Evolutionary conservation across 441 rosid species (phyloP), one percentile per base, ranked within the genome.

Genomic region (Mallotus repandus): DNA sequence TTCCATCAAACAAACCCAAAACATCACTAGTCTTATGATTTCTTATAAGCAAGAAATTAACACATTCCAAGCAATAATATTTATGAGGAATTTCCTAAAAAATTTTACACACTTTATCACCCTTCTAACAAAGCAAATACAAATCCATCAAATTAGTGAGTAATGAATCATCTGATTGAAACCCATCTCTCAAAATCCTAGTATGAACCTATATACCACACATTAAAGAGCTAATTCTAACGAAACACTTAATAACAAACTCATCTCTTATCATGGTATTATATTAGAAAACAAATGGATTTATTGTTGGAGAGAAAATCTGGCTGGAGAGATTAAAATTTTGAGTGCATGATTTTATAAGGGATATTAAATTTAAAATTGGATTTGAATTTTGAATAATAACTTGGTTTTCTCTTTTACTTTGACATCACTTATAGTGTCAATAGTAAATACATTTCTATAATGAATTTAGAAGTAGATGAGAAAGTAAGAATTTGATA

Each of bases 181-280:
- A 82, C 80, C 96, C 98, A 69, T 86, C 90, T 38, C 76, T 74
- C 59, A 84, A 65, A 77, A 89, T 74, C 88, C 86, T 87, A 0
- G 84, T 84, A 45, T 94, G 98, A 73, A 90, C 76, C 85, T 91
- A 94, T 9, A 64, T 68, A 29, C 91, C 92, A 19, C 91, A 79
- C n/a, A 52, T 10, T 56, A 86, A 78, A 35, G 78, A 89, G 60
- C 68, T 25, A 71, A 78, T 52, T 65, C 70, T 86, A 13, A 80
- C 54, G 63, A 92, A 88, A 70, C 89, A 90, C 80, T 87, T 91
- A 19, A 91, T 67, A 15, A 83, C 85, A 73, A 88, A 90, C 8
- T 83, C 89, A 43, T 90, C 96, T 83, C 86, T 86, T 60, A 94
- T 89, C 86, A 94, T 78, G 46, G 91, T 68, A 76, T 89, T 90